A percentile compares a stretch with the other conserved stretches of the same genome.
These are phyloP conservation scores for Pseudocercospora fijiensis DNA, from an alignment of 2,329 filamentous ascomycete species.

Conservation along the genomic window DNA sequence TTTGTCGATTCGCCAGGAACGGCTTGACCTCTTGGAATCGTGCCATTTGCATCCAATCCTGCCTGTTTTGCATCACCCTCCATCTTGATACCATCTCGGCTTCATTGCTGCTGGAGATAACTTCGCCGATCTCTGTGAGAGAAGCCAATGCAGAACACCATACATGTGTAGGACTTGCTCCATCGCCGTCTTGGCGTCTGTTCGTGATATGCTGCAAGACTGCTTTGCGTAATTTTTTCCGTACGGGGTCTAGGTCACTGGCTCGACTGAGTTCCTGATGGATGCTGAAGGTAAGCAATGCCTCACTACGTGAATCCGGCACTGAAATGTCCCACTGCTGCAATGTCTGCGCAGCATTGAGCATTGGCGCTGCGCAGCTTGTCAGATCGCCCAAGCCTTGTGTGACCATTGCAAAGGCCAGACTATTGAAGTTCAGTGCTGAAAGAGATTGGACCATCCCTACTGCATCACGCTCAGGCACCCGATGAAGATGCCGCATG, in stretches of 20 bases:
- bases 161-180: conserved; percentile 17
- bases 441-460: conserved; percentile 76
- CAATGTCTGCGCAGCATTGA: conserved; percentile 59
- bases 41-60: conserved; percentile 67
- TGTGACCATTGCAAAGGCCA: conserved; percentile 77
- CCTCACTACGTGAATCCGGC: conserved; percentile 52
- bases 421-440: conserved; percentile 76
- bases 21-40: conserved; percentile 76
- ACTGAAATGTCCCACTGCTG: conserved; percentile 90
- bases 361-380: conserved; percentile 20
- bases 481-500: conserved; percentile 61
- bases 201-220: conserved; percentile 18
- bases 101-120: conserved; percentile 61
- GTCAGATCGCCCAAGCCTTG: conserved; percentile 61
- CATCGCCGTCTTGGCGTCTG: not conserved
- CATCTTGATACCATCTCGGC: conserved; percentile 63
- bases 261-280: conserved; percentile 66
- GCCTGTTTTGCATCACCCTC: conserved; percentile 62
- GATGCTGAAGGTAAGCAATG: conserved; percentile 66
- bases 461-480: conserved; percentile 60
- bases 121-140: conserved; percentile 77
- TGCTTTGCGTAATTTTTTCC: conserved; percentile 12
- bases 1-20: conserved; percentile 79
- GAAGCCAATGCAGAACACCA: conserved; percentile 61
- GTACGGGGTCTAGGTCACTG: conserved; percentile 14